A percentile compares a stretch with the other conserved stretches of the same genome.
These are phyloP conservation scores for Xylariaceae sp. DNA, from an alignment of 2,329 filamentous ascomycete genomes.

Conservation along the genomic window DNA sequence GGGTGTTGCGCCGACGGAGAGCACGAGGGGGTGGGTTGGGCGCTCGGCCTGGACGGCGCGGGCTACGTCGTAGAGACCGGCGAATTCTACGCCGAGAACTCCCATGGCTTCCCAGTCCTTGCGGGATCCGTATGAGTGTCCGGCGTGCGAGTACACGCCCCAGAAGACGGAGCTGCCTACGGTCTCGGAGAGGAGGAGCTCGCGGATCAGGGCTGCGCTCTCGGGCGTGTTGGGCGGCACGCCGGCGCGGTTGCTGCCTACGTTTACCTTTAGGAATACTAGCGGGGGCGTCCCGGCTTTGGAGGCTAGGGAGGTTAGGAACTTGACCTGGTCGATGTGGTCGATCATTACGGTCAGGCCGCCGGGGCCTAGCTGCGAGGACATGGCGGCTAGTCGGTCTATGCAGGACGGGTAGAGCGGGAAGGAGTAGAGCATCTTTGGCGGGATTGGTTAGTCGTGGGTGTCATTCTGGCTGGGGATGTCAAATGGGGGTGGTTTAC, in stretches of 20 bases:
- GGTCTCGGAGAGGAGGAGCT: constrained; percentile 42
- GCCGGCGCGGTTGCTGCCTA: constrained; percentile 68
- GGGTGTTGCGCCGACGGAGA: constrained; percentile 74
- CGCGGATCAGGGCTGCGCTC: constrained; percentile 45
- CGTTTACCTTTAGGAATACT: constrained; percentile 71
- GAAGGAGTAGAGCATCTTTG: constrained; percentile 65
- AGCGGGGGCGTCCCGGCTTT: constrained; percentile 46
- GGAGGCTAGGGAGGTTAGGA: constrained; percentile 41
- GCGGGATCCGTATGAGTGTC: constrained; percentile 63
- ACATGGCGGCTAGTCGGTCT: constrained; percentile 55
- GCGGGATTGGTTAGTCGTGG: not conserved
- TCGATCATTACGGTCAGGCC: constrained; percentile 66
- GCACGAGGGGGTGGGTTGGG: constrained; percentile 38
- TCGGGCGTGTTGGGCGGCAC: constrained; percentile 47
- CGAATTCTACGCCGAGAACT: constrained; percentile 47
- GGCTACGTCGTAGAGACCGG: constrained; percentile 47
- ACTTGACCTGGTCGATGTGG: constrained; percentile 56
- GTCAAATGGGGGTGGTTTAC: constrained; percentile 36
- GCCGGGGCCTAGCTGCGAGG: constrained; percentile 50
- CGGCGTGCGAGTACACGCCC: constrained; percentile 71
- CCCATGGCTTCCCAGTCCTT: constrained; percentile 53
- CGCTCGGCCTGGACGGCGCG: constrained; percentile 31
- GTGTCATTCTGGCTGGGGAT: not conserved
- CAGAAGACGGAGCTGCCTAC: constrained; percentile 42
- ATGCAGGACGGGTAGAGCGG: constrained; percentile 61